Conservation (phyloP, 306 rosid species). For the Castanopsis chinensis region DNA sequence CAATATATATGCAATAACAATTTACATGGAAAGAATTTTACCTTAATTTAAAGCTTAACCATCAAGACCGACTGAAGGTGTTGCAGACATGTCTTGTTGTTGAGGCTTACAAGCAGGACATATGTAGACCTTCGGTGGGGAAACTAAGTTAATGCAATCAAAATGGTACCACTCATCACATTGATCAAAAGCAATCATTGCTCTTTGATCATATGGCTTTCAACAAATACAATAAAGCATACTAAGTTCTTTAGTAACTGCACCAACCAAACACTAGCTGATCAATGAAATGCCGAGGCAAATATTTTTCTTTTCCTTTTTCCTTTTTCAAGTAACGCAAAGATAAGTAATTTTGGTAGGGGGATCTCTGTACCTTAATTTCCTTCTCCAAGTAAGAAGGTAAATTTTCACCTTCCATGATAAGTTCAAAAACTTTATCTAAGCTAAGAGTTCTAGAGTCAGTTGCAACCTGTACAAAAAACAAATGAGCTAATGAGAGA, state of each 20-base stretch:
- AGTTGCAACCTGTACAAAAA: slow-evolving; percentile 51
- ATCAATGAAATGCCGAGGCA: slow-evolving; percentile 5
- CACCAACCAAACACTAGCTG: slow-evolving; percentile 27
- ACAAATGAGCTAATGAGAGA: slow-evolving; percentile 12
- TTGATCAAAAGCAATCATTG: slow-evolving; percentile 83
- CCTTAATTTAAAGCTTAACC: slow-evolving; percentile 39
- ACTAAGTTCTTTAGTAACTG: slow-evolving; percentile 77
- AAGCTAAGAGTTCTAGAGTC: slow-evolving; percentile 67
- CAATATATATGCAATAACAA: not conserved
- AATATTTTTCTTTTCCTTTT: not conserved
- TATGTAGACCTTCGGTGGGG: slow-evolving; percentile 54
- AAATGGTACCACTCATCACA: slow-evolving; percentile 96
- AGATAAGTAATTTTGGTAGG: not conserved
- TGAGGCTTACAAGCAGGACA: slow-evolving; percentile 85
- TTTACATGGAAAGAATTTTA: not conserved
- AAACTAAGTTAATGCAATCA: slow-evolving; percentile 69
- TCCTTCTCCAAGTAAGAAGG: slow-evolving; percentile 61
- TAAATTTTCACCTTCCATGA: slow-evolving; percentile 76
- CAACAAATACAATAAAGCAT: slow-evolving; percentile 93
- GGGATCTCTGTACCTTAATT: too few species aligned
- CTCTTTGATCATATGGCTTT: slow-evolving; percentile 67
- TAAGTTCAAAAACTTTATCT: slow-evolving; percentile 60
- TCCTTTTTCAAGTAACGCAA: too few species aligned
- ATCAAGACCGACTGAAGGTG: slow-evolving; percentile 35
- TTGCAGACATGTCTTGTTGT: slow-evolving; percentile 29